Evolutionary conservation across 2,329 filamentous ascomycete species (phyloP).

Genomic region (Xylariaceae sp.): DNA sequence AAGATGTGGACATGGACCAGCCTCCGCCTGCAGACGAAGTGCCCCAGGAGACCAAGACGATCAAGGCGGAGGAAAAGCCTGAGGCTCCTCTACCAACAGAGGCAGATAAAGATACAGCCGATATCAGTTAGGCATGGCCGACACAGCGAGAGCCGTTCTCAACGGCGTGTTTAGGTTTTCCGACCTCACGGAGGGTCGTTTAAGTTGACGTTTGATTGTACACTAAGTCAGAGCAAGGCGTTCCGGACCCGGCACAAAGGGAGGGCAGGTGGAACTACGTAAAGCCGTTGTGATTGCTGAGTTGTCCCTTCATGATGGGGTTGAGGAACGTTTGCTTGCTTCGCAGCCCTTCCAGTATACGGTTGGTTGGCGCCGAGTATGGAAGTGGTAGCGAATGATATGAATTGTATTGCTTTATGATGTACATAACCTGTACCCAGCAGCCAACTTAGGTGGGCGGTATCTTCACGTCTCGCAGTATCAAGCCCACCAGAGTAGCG

Average conservation of each 20-base stretch:
- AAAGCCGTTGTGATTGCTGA: background rate
- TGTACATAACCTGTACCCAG: too few species aligned
- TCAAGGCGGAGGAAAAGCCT: conserved; percentile 17
- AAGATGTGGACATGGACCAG: conserved; percentile 49
- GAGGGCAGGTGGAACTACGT: conserved; percentile 7
- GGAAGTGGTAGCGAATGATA: background rate
- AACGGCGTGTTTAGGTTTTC: conserved; percentile 10
- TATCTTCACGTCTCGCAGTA: too few species aligned
- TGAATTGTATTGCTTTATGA: background rate
- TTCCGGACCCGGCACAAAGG: conserved; percentile 19
- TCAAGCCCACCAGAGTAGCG: too few species aligned
- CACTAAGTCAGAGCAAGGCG: conserved; percentile 18
- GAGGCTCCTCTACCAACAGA: conserved; percentile 13
- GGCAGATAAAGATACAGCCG: conserved; percentile 11
- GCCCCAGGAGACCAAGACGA: conserved; percentile 33
- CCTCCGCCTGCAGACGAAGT: conserved; percentile 32
- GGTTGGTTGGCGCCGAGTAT: background rate
- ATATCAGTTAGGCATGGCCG: conserved; percentile 10
- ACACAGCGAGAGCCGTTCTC: background rate
- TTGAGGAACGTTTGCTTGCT: background rate
- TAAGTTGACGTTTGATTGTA: conserved; percentile 17
- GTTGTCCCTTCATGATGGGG: background rate
- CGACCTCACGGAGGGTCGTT: conserved; percentile 7
- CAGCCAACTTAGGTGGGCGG: too few species aligned
- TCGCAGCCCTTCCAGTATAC: background rate